A percentile compares a stretch with the other conserved stretches of the same genome.
Evolutionary conservation across 2,329 filamentous ascomycete genomes (phyloP).

Genomic region (Aureobasidium zeae): DNA sequence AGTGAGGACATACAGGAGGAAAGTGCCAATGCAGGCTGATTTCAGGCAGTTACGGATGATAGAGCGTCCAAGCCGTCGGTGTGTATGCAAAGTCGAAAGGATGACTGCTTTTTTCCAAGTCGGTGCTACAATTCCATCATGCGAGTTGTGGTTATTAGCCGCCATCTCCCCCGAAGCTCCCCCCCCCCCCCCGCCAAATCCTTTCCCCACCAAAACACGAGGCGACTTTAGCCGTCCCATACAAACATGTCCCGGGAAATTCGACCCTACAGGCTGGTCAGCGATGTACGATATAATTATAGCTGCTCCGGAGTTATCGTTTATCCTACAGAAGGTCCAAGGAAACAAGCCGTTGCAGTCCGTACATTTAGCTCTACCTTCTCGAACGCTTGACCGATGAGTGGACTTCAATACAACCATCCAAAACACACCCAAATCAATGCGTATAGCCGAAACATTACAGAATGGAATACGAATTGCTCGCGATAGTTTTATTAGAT

Average conservation of each 20-base stretch:
- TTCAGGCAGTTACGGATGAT: slow-evolving; percentile 10
- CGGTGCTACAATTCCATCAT: slow-evolving; percentile 10
- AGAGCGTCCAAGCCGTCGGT: neutral
- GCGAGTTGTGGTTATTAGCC: slow-evolving; percentile 12
- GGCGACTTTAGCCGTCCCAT: neutral
- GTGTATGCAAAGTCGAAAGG: slow-evolving; percentile 3
- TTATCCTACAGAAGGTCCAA: neutral
- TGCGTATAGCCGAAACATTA: too few species aligned
- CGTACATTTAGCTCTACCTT: too few species aligned
- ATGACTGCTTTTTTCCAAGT: slow-evolving; percentile 12
- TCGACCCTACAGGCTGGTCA: too few species aligned
- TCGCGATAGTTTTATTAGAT: too few species aligned
- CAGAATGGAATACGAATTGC: too few species aligned
- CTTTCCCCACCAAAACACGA: neutral
- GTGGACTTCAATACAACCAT: too few species aligned
- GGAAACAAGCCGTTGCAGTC: too few species aligned
- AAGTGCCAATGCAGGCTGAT: slow-evolving; percentile 12
- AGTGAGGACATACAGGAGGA: slow-evolving; percentile 11
- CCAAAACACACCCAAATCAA: too few species aligned
- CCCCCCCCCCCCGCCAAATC: slow-evolving; percentile 4
- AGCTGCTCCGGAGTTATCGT: neutral
- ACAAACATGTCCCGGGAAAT: neutral
- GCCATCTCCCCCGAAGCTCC: neutral
- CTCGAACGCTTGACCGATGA: too few species aligned
- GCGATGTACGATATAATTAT: too few species aligned